phyloP scores from a whole-genome alignment of 495 filamentous ascomycete genomes.

The Penicillium waksmanii region DNA sequence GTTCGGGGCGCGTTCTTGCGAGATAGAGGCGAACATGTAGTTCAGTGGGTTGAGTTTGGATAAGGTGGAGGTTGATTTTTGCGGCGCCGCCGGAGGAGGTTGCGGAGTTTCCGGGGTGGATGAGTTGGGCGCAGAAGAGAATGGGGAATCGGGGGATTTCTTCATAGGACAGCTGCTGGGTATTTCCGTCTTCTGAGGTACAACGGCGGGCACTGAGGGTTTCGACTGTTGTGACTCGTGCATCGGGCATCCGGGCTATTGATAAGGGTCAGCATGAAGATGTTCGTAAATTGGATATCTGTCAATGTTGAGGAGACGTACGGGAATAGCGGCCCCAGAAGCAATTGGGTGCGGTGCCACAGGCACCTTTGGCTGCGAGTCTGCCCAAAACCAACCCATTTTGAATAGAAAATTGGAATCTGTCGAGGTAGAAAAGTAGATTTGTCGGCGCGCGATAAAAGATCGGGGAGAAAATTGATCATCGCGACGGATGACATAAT shows the following conservation, averaged over 20 bases:
- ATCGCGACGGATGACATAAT: slow-evolving; percentile 52
- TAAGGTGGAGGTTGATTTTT: slow-evolving; percentile 47
- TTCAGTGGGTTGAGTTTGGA: slow-evolving; percentile 91
- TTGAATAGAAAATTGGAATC: slow-evolving; percentile 15
- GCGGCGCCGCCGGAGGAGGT: slow-evolving; percentile 30
- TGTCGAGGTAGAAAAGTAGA: slow-evolving; percentile 10
- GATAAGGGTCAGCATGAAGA: slow-evolving; percentile 37
- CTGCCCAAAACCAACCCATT: slow-evolving; percentile 99
- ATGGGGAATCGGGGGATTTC: slow-evolving; percentile 47
- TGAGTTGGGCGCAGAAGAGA: slow-evolving; percentile 39
- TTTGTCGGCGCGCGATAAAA: slow-evolving; percentile 24
- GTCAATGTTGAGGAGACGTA: slow-evolving; percentile 48
- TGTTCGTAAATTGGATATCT: not conserved
- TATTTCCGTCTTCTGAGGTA: slow-evolving; percentile 42
- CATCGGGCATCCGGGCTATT: slow-evolving; percentile 89
- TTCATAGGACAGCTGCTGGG: slow-evolving; percentile 59
- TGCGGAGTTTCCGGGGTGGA: slow-evolving; percentile 22
- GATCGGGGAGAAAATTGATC: slow-evolving; percentile 53
- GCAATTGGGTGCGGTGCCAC: slow-evolving; percentile 47
- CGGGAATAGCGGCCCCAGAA: slow-evolving; percentile 61
- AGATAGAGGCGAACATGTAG: slow-evolving; percentile 89
- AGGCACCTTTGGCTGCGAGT: slow-evolving; percentile 54
- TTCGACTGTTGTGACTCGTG: slow-evolving; percentile 75
- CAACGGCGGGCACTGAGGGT: slow-evolving; percentile 46
- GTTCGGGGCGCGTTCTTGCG: slow-evolving; percentile 71